phyloP scores from a whole-genome alignment of 371 early-diverging fungal genomes.

The Chytridium lagenaria region DNA sequence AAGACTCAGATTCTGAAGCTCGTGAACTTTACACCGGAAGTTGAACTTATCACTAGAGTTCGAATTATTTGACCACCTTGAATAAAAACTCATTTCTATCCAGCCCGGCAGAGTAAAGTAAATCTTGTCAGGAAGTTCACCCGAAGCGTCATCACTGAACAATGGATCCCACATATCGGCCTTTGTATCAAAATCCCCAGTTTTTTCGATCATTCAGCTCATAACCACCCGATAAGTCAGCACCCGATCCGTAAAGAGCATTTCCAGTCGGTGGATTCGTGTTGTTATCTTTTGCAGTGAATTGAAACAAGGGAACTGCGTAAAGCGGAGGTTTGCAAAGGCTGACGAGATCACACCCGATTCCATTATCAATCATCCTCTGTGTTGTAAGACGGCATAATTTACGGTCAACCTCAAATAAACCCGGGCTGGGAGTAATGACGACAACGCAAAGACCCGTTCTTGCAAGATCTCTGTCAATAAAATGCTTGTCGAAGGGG shows the following conservation, averaged over 20 bases:
- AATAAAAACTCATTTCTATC: slow-evolving; percentile 89
- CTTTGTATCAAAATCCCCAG: slow-evolving; percentile 23
- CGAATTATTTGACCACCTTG: neutral
- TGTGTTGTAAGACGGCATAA: slow-evolving; percentile 90
- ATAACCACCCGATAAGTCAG: slow-evolving; percentile 1
- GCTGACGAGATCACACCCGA: slow-evolving; percentile 92
- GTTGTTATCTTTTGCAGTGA: slow-evolving; percentile 37
- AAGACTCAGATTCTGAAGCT: slow-evolving; percentile 79
- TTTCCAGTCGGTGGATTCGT: neutral
- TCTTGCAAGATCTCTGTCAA: slow-evolving; percentile 89
- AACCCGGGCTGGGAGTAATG: slow-evolving; percentile 86
- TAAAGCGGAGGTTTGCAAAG: slow-evolving; percentile 87
- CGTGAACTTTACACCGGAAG: slow-evolving; percentile 81
- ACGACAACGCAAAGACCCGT: slow-evolving; percentile 93
- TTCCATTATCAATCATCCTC: slow-evolving; percentile 92
- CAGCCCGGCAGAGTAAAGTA: slow-evolving; percentile 86
- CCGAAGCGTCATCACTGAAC: slow-evolving; percentile 47
- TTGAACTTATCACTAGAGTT: slow-evolving; percentile 26
- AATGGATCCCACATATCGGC: slow-evolving; percentile 53
- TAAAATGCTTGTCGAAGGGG: slow-evolving; percentile 90
- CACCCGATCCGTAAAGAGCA: slow-evolving; percentile 2
- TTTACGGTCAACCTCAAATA: slow-evolving; percentile 83
- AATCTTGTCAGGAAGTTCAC: slow-evolving; percentile 33
- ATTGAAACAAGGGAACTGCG: slow-evolving; percentile 85
- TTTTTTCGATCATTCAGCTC: neutral